phyloP scores from a whole-genome alignment of 257 asterid genomes.

The Perilla frutescens region DNA sequence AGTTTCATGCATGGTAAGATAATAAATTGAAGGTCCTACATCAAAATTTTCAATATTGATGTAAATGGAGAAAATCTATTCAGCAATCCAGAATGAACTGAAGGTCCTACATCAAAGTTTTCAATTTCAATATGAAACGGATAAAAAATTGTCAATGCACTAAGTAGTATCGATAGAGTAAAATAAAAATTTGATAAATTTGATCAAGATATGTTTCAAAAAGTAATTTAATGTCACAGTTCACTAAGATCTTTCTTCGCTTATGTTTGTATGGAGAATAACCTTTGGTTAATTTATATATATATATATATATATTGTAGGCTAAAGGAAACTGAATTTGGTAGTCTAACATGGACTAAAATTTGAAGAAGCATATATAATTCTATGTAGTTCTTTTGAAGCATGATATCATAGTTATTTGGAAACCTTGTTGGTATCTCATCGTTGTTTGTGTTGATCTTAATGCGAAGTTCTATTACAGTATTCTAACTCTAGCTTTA shows the following conservation, averaged over 20 bases:
- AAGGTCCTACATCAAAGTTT: background rate
- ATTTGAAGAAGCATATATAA: background rate
- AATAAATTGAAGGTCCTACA: background rate
- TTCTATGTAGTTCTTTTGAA: conserved; percentile 12
- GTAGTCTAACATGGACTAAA: background rate
- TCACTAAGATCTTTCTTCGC: background rate
- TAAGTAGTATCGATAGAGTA: background rate
- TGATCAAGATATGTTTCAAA: background rate
- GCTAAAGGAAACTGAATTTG: background rate
- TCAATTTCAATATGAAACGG: background rate
- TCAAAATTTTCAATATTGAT: background rate
- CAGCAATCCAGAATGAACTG: background rate
- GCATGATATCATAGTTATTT: background rate
- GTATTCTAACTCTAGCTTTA: background rate
- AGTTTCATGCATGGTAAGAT: background rate
- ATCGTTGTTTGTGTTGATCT: background rate
- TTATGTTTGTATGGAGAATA: background rate
- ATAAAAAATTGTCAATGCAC: too few relatives aligned
- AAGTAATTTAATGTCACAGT: background rate
- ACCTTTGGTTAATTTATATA: background rate
- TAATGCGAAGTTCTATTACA: conserved; percentile 1
- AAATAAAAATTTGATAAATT: background rate
- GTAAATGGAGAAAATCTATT: background rate
- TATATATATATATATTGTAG: background rate
- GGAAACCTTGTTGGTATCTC: conserved; percentile 5